Evolutionary conservation across 208 protist species (phyloP).

Genomic region (Trypanosoma boissoni): DNA sequence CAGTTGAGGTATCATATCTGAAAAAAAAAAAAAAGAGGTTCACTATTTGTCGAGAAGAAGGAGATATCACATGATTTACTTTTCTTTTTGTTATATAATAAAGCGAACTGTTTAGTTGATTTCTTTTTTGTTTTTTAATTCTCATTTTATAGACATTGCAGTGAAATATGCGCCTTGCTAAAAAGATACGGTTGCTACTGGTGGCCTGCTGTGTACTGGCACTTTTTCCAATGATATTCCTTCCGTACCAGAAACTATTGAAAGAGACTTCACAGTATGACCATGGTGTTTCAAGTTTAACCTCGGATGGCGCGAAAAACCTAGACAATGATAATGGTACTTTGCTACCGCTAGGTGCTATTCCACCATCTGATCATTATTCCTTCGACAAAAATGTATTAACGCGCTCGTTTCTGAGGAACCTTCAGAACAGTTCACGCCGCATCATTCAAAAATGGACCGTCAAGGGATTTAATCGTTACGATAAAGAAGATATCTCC

Average conservation of each 20-base stretch:
- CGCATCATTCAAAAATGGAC: slow-evolving; percentile 20
- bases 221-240: background rate
- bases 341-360: slow-evolving; percentile 11
- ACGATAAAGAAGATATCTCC: slow-evolving; percentile 13
- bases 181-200: background rate
- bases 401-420: slow-evolving; percentile 13
- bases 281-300: background rate
- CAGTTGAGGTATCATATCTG: too few species aligned
- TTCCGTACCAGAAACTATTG: background rate
- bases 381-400: slow-evolving; percentile 17
- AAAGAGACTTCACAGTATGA: too few species aligned
- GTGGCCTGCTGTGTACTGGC: background rate
- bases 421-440: slow-evolving; percentile 16
- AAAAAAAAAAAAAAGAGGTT: too few species aligned
- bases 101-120: too few species aligned
- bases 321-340: slow-evolving; percentile 11
- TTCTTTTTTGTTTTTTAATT: background rate
- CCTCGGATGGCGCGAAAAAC: slow-evolving; percentile 2
- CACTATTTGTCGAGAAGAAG: too few species aligned
- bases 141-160: background rate
- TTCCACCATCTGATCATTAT: slow-evolving; percentile 16
- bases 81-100: slow-evolving; percentile 10
- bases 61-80: slow-evolving; percentile 12
- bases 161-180: background rate
- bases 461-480: background rate